Conservation (phyloP, 768 basidiomycete genomes). For the Leccinum truebloodii region DNA sequence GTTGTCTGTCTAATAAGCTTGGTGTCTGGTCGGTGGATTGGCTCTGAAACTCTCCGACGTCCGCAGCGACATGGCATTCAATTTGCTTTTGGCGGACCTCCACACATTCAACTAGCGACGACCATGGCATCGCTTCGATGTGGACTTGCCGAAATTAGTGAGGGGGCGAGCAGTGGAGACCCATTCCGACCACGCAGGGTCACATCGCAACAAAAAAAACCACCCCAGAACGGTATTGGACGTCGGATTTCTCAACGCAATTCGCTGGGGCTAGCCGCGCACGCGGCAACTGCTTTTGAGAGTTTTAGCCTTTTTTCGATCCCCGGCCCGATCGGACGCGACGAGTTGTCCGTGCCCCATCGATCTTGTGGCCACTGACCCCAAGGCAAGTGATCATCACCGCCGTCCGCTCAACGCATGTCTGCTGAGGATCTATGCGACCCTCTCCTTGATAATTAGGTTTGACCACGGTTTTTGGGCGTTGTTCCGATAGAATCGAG, state of each 20-base stretch:
- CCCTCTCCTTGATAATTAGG: not conserved
- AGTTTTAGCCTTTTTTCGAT: constrained; percentile 27
- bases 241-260: not conserved
- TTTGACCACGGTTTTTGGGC: not conserved
- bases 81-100: constrained; percentile 1
- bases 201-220: not conserved
- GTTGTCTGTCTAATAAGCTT: not conserved
- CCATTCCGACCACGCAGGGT: not conserved
- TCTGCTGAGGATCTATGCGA: not conserved
- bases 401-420: not conserved
- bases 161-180: not conserved
- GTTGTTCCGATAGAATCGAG: constrained; percentile 1
- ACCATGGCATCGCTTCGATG: not conserved
- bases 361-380: not conserved
- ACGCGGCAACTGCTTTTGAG: constrained; percentile 8
- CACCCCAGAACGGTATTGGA: not conserved
- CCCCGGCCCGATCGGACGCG: constrained; percentile 5
- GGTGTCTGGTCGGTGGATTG: constrained; percentile 4
- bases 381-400: constrained; percentile 5
- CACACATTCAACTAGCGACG: not conserved
- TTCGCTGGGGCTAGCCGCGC: not conserved
- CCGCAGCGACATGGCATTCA: not conserved
- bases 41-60: not conserved
- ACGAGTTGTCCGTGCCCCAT: not conserved
- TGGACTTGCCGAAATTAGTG: not conserved